Conservation (phyloP, 345 rosid genomes). For the Eucalyptus fibrosa region DNA sequence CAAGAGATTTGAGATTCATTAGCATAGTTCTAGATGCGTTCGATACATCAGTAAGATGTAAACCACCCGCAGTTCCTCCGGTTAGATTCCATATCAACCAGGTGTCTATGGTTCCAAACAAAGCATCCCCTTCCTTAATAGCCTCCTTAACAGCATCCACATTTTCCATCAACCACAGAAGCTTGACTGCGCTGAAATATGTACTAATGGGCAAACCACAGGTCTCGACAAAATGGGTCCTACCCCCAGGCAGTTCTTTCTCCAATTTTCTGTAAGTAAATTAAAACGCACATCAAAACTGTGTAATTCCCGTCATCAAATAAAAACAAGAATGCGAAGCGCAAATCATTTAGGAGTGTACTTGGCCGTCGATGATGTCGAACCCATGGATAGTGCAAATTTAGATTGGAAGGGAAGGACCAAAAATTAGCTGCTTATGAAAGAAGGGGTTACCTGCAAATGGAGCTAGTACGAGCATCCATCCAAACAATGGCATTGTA, state of each 20-base stretch:
- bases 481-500: slow-evolving; percentile 94
- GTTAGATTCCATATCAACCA: slow-evolving; percentile 97
- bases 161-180: slow-evolving; percentile 85
- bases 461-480: slow-evolving; percentile 83
- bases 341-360: neutral
- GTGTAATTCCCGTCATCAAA: neutral
- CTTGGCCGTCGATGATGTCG: neutral
- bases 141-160: slow-evolving; percentile 48
- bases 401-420: neutral
- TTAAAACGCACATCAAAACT: neutral
- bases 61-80: slow-evolving; percentile 57
- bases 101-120: slow-evolving; percentile 79
- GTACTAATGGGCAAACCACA: slow-evolving; percentile 90
- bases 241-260: slow-evolving; percentile 72
- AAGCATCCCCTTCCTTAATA: slow-evolving; percentile 51
- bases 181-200: slow-evolving; percentile 78
- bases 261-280: slow-evolving; percentile 50
- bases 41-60: slow-evolving; percentile 84
- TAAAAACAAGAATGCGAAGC: neutral
- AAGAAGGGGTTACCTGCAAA: slow-evolving; percentile 49
- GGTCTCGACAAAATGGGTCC: slow-evolving; percentile 57
- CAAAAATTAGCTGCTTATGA: neutral
- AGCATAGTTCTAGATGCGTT: slow-evolving; percentile 94
- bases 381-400: neutral
- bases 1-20: slow-evolving; percentile 70